Percentiles rank a stretch among this genome's conserved stretches.
Evolutionary conservation across 257 asterid genomes (phyloP).

Genomic region (Solanum appendiculatum): DNA sequence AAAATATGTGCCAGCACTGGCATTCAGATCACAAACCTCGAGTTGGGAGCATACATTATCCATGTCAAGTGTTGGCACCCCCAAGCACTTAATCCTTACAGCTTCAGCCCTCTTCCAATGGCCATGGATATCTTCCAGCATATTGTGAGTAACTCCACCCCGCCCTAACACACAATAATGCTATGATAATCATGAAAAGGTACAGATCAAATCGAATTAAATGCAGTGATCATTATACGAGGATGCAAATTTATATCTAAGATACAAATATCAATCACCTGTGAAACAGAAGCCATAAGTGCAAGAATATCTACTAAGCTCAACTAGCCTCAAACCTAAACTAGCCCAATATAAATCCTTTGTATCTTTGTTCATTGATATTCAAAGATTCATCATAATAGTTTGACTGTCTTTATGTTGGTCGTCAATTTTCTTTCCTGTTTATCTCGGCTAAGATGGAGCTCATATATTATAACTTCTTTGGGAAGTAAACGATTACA

Average conservation of each 20-base stretch:
- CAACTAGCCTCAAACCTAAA: not conserved
- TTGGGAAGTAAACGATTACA: not conserved
- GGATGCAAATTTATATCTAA: not conserved
- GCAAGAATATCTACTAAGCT: not conserved
- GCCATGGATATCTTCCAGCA: conserved; percentile 73
- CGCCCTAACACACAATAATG: conserved; percentile 29
- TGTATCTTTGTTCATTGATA: not conserved
- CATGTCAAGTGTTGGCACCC: conserved; percentile 91
- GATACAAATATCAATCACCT: not conserved
- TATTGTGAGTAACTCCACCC: conserved; percentile 93
- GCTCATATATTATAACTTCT: not conserved
- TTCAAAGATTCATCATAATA: not conserved
- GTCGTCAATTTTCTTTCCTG: not conserved
- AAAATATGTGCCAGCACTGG: not conserved
- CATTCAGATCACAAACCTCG: conserved; percentile 41
- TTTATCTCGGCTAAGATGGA: not conserved
- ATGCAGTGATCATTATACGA: not conserved
- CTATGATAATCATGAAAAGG: not conserved
- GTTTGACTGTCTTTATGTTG: not conserved
- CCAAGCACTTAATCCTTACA: conserved; percentile 80
- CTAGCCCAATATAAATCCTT: too few species aligned
- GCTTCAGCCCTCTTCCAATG: conserved; percentile 93
- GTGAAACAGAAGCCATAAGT: not conserved
- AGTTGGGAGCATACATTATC: conserved; percentile 84
- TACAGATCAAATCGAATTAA: not conserved